Evolutionary conservation across 2,329 filamentous ascomycete genomes (phyloP), one percentile per base, ranked within the genome.

Genomic region (Fusarium liriodendri): DNA sequence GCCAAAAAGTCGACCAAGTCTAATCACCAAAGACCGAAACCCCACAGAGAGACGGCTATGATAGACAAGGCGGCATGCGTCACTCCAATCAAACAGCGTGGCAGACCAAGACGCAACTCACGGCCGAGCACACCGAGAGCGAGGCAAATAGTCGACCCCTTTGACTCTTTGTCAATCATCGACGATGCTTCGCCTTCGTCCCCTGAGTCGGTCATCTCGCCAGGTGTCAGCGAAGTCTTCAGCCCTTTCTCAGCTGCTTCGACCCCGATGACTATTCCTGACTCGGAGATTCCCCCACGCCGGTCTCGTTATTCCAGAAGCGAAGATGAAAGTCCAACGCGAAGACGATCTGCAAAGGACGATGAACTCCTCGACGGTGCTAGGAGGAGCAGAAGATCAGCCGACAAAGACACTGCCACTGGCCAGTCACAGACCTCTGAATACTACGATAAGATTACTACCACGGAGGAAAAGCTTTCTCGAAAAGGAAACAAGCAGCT

Each of bases 141-240:
- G 9, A 8, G n/a, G 29, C 40, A 33, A 9, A 3, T 3, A 32
- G 10, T 29, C 10, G n/a, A 11, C 7, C 4, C 1, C 4, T 16
- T 59, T 32, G 38, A 8, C 11, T 33, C 42, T 42, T 29, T 22
- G 16, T 13, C 33, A 13, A 7, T 20, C 2, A 8, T 6, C 1
- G 33, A 47, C 13, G 59, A 59, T 59, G 13, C 8, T 6, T 60
- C 14, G 6, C 1, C 45, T 9, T 2, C 18, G 14, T 62, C 71
- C 13, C 58, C 71, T 14, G 64, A 7, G 18, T 74, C 71, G 10
- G 35, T 64, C 14, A 6, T 57, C 10, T 72, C 71, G 29, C 71
- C 68, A 35, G 47, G 20, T 11, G n/a, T 40, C 14, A 61, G 47
- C 33, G 64, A 74, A 11, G 4, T 74, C 11, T 74, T 74, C 5